phyloP scores from a whole-genome alignment of 306 rosid species.

The Pyrus bretschneideri region DNA sequence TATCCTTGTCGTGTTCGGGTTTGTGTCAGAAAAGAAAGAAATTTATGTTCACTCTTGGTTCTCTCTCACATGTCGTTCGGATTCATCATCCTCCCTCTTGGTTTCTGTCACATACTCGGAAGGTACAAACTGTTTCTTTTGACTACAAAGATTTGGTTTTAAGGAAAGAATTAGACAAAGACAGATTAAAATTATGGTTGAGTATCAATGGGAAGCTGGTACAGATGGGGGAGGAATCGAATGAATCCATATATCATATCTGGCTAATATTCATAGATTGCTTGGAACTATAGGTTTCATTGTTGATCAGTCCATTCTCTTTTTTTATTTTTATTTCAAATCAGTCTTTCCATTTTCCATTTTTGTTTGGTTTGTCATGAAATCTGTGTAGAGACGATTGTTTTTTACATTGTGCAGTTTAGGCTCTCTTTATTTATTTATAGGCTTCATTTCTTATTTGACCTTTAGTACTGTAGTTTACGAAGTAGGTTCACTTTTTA shows the following conservation, averaged over 20 bases:
- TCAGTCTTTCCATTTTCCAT: background rate
- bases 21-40: background rate
- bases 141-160: background rate
- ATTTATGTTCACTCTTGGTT: background rate
- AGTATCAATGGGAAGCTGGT: slow-evolving; percentile 32
- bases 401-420: background rate
- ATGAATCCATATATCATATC: slow-evolving; percentile 48
- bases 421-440: background rate
- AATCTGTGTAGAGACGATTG: background rate
- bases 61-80: too few relatives aligned
- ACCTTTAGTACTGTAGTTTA: background rate
- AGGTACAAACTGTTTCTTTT: background rate
- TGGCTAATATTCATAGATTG: slow-evolving; percentile 32
- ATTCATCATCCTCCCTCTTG: too few relatives aligned
- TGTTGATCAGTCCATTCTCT: background rate
- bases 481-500: background rate
- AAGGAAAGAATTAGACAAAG: background rate
- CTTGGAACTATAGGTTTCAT: slow-evolving; percentile 53
- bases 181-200: slow-evolving; percentile 31
- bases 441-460: background rate
- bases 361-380: background rate
- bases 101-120: background rate
- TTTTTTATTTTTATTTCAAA: background rate
- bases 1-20: background rate
- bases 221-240: slow-evolving; percentile 22